Evolutionary conservation across 73 alveolate species (phyloP).

Genomic region (Breviolum minutum): DNA sequence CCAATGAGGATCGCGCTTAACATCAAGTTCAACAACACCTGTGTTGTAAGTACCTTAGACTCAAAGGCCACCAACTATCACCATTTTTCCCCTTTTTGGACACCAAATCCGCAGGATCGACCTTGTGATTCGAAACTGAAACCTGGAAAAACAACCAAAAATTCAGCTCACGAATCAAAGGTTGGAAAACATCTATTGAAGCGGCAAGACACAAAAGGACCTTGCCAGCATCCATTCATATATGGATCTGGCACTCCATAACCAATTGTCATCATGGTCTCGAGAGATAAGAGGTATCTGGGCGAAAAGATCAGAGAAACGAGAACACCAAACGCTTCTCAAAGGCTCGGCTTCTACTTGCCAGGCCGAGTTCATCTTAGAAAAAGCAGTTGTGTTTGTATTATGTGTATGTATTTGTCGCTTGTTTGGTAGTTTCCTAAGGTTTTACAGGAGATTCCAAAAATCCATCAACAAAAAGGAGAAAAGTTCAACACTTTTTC

Average conservation of each 20-base stretch:
- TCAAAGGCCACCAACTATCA: not conserved
- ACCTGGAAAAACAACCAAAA: not conserved
- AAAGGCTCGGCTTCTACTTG: too few species aligned
- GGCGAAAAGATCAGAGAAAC: not conserved
- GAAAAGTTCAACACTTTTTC: too few species aligned
- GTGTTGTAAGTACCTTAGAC: constrained; percentile 68
- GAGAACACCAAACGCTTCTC: too few species aligned
- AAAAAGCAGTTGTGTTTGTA: too few species aligned
- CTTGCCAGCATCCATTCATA: constrained; percentile 92
- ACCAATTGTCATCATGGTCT: constrained; percentile 87
- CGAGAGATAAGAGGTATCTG: constrained; percentile 60
- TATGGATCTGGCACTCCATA: constrained; percentile 82
- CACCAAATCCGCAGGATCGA: not conserved
- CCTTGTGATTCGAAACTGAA: not conserved
- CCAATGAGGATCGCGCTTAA: constrained; percentile 83
- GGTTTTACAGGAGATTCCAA: too few species aligned
- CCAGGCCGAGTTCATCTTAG: too few species aligned
- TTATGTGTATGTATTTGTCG: too few species aligned
- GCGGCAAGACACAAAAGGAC: constrained; percentile 60
- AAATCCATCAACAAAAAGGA: too few species aligned
- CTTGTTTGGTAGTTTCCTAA: too few species aligned
- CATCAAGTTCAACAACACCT: constrained; percentile 53
- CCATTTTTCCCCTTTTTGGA: not conserved
- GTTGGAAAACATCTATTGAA: not conserved
- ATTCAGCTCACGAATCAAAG: not conserved